These are phyloP conservation scores for Aspergillus floridensis DNA, from an alignment of 2,329 filamentous ascomycete species.

Conservation along the genomic window DNA sequence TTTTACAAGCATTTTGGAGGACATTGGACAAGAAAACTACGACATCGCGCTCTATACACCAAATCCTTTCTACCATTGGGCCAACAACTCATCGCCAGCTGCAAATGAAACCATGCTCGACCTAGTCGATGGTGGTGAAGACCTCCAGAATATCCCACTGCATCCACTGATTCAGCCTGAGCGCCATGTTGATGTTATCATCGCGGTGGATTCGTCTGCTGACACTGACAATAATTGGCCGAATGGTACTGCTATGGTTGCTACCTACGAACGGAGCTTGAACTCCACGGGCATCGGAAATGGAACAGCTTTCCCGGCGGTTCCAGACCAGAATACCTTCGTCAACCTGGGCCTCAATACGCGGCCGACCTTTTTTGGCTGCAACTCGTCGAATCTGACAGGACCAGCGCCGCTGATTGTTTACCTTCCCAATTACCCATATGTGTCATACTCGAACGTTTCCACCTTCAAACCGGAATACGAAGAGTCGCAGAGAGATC, in stretches of 20 bases:
- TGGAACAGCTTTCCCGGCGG: constrained; percentile 64
- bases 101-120: constrained; percentile 55
- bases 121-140: constrained; percentile 72
- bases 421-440: constrained; percentile 85
- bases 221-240: constrained; percentile 68
- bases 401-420: constrained; percentile 65
- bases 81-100: constrained; percentile 58
- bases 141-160: constrained; percentile 73
- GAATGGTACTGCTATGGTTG: constrained; percentile 69
- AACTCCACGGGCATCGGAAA: constrained; percentile 55
- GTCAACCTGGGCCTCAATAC: constrained; percentile 71
- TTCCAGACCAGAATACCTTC: constrained; percentile 72
- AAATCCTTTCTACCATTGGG: constrained; percentile 70
- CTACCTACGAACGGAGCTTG: constrained; percentile 65
- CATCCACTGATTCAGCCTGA: constrained; percentile 69
- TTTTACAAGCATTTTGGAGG: constrained; percentile 52
- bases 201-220: constrained; percentile 71
- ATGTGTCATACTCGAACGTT: constrained; percentile 70
- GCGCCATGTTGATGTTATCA: constrained; percentile 71
- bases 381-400: constrained; percentile 62
- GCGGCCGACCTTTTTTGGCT: constrained; percentile 75
- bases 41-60: constrained; percentile 72
- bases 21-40: constrained; percentile 57
- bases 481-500: constrained; percentile 63
- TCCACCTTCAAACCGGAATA: constrained; percentile 71